Percentiles rank a stretch among this genome's conserved stretches.
Evolutionary conservation across 257 asterid species (phyloP).

Genomic region (Plantago elongata): DNA sequence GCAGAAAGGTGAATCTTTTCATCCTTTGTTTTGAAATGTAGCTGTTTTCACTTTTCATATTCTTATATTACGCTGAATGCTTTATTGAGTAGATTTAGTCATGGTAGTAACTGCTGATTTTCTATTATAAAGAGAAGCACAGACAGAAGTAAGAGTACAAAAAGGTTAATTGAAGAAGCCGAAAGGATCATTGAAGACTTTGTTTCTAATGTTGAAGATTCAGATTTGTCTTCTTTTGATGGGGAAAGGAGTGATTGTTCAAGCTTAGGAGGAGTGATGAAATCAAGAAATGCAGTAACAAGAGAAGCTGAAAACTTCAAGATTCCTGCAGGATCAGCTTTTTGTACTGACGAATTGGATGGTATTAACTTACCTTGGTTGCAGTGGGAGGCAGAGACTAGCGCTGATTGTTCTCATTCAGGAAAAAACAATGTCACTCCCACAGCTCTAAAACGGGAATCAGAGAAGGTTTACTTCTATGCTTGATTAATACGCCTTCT

Average conservation of each 20-base stretch:
- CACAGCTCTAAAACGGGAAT: constrained; percentile 37
- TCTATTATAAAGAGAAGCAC: constrained; percentile 61
- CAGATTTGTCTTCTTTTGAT: constrained; percentile 90
- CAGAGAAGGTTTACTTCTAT: constrained; percentile 43
- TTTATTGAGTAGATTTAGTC: not conserved
- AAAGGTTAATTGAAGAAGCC: constrained; percentile 63
- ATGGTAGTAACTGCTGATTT: not conserved
- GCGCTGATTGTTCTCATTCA: constrained; percentile 41
- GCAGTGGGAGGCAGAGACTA: constrained; percentile 93
- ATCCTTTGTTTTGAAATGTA: not conserved
- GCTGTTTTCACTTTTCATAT: not conserved
- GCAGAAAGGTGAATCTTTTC: constrained; percentile 48
- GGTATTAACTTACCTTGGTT: constrained; percentile 83
- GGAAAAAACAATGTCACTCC: constrained; percentile 47
- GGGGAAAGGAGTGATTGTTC: constrained; percentile 92
- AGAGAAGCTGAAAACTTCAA: constrained; percentile 36
- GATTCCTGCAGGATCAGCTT: constrained; percentile 39
- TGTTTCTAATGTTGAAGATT: constrained; percentile 72
- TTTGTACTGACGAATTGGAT: constrained; percentile 53
- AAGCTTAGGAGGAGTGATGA: constrained; percentile 47
- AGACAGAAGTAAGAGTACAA: constrained; percentile 53
- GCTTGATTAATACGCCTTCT: not conserved
- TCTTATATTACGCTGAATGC: not conserved
- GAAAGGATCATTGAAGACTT: constrained; percentile 79
- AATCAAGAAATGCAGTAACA: constrained; percentile 25